Base-by-base conservation (phyloP, 257 asterid genomes). In the Rauvolfia tetraphylla region DNA sequence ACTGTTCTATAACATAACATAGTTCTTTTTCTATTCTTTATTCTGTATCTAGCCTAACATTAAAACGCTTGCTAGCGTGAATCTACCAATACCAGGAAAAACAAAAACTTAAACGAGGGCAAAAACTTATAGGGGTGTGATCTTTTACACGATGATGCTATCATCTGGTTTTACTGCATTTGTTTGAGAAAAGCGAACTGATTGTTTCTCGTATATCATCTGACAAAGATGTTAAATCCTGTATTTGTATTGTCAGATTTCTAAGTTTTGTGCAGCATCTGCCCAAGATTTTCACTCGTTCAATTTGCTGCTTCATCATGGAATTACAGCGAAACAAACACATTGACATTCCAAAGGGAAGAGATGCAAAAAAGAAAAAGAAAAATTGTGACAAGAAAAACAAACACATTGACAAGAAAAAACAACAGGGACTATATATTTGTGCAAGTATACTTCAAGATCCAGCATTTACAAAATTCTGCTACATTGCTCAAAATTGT, bases 1-100 rank as follows among this genome's bases (percentile, higher is more conserved):
- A 81, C 83, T 84, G 82, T 81, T 68, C 65, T 85, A 22, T 92
- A 88, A 91, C 76, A 48, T 67, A 53, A 4, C 46, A 23, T 61
- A 22, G 0, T 46, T n/a, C 23, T 34, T 34, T 38, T 33, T 11
- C 58, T 39, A 17, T 48, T 15, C 17, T 11, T 56, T 38, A 11
- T 2, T 48, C 38, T 49, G 63, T 66, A 38, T 33, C 58, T 62
- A 36, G 6, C 25, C 29, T 7, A n/a, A 41, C 38, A 42, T 34
- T 44, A 44, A 20, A 11, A 25, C 44, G 62, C 36, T 61, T 61
- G 49, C 76, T 25, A 49, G 36, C 1, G 7, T 33, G 33, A 34
- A 25, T 31, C 74, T 65, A 33, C 6, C 44, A 38, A 34, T 22
- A 12, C 73, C 14, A 7, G 54, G 75, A 10, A 49, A 25, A 27